Percentiles rank a stretch among this genome's conserved stretches.
Conservation (phyloP, 495 filamentous ascomycete genomes). For the Aspergillus coremiiformis region DNA sequence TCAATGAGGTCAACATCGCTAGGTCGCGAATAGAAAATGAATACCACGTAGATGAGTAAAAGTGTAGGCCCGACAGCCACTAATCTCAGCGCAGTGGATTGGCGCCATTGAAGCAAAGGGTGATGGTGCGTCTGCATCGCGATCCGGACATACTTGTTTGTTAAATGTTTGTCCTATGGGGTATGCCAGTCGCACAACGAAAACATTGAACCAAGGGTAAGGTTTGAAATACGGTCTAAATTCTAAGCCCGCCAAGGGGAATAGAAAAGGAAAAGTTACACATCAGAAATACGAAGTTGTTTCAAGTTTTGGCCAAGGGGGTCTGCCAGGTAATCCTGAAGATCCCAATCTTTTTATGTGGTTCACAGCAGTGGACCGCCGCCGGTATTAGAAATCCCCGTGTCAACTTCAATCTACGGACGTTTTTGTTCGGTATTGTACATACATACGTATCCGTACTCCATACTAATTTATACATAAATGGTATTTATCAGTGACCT, state of each 20-base stretch:
- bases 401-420: background rate
- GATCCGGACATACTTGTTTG: background rate
- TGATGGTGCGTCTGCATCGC: background rate
- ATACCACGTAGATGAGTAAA: background rate
- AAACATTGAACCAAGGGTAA: background rate
- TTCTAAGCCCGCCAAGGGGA: background rate
- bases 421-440: no score
- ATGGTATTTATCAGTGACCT: no score
- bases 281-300: background rate
- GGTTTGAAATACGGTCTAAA: background rate
- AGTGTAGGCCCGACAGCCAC: background rate
- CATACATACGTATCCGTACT: no score
- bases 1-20: background rate
- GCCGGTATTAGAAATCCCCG: background rate
- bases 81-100: background rate
- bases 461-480: no score
- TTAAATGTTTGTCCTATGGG: no score
- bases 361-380: background rate
- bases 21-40: background rate
- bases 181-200: background rate
- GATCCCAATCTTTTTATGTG: background rate
- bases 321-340: background rate
- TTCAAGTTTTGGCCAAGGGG: background rate
- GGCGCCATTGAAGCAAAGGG: slow-evolving; percentile 1
- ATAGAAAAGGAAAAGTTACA: background rate